A percentile compares a stretch with the other conserved stretches of the same genome.
These are phyloP conservation scores for Dianthus caryophyllus DNA, from an alignment of 148 eudicot species.

Conservation along the genomic window DNA sequence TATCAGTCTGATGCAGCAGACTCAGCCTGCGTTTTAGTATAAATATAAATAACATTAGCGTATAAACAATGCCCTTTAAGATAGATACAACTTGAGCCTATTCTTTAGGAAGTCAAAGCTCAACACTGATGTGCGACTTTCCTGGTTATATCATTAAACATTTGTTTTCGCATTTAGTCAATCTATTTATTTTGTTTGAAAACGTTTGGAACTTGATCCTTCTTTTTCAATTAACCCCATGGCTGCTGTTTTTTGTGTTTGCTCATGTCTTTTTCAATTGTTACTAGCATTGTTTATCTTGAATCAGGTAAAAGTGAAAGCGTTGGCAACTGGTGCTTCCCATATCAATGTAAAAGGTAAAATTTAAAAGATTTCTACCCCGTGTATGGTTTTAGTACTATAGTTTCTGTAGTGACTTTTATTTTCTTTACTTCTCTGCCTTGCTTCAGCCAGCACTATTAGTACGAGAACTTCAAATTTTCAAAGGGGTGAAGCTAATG, in stretches of 20 bases:
- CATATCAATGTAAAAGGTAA: conserved; percentile 27
- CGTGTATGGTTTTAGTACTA: conserved; percentile 10
- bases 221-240: background rate
- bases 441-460: conserved; percentile 25
- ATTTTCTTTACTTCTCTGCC: conserved; percentile 1
- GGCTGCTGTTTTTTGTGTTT: background rate
- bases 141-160: background rate
- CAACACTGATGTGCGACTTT: background rate
- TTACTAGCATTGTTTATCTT: conserved; percentile 4
- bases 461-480: conserved; percentile 38
- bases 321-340: conserved; percentile 7
- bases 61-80: too few species aligned
- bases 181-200: background rate
- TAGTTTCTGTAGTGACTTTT: conserved; percentile 6
- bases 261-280: background rate
- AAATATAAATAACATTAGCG: too few species aligned
- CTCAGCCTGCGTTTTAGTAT: background rate
- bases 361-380: background rate
- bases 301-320: conserved; percentile 23
- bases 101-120: background rate
- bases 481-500: conserved; percentile 27
- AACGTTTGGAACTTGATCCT: background rate
- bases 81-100: too few species aligned
- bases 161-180: background rate
- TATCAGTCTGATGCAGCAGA: background rate